Conservation (phyloP, 2,329 filamentous ascomycete genomes). For the Fusarium sp. region DNA sequence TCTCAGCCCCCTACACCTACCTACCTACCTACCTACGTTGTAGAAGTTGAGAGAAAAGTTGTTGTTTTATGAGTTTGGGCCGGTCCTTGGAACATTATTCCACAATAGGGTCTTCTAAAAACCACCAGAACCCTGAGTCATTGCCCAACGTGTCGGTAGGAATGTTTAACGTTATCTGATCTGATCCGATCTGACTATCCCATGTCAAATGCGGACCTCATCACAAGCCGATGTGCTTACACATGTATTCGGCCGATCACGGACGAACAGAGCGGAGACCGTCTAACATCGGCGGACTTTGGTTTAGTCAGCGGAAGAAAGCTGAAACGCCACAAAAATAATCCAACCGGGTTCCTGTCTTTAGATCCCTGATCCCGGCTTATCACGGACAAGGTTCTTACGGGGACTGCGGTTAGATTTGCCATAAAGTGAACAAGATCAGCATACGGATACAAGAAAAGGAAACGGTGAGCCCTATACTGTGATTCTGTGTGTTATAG, state of each 20-base stretch:
- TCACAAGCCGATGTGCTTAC: neutral
- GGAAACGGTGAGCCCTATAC: neutral
- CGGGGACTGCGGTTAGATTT: neutral
- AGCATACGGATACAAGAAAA: neutral
- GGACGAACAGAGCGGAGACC: neutral
- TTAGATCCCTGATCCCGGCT: neutral
- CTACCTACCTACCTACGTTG: no score
- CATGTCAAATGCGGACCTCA: neutral
- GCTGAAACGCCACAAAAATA: constrained; percentile 2
- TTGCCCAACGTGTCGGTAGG: neutral
- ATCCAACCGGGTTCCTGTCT: neutral
- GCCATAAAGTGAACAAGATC: neutral
- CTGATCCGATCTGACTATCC: neutral
- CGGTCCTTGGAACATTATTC: no score
- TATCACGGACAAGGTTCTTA: neutral
- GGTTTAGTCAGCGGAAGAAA: neutral
- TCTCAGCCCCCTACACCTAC: no score
- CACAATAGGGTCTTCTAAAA: no score
- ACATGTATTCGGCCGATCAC: neutral
- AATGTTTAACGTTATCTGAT: neutral
- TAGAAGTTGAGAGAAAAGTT: no score
- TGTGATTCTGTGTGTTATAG: neutral
- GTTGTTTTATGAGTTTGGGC: no score
- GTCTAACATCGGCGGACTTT: neutral
- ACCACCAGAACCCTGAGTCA: neutral